Conservation (phyloP, 192 early-diverging fungal species). For the Mortierella antarctica region DNA sequence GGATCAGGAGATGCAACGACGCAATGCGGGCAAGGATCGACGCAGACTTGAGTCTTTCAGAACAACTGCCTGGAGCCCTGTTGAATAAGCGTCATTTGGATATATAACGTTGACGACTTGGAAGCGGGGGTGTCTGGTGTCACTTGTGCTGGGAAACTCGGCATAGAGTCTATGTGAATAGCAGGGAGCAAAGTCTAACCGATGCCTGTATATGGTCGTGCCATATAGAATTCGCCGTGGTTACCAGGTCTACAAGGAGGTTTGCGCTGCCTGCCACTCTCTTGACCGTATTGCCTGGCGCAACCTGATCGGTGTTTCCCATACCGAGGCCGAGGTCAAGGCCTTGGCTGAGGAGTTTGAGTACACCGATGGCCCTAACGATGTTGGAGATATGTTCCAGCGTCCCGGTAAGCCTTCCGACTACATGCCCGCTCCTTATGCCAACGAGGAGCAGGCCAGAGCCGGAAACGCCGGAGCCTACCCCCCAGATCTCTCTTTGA, state of each 20-base stretch:
- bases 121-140: too few species aligned
- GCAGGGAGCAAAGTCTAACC: too few species aligned
- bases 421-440: conserved; percentile 89
- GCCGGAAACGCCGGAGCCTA: conserved; percentile 95
- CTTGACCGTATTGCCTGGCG: conserved; percentile 94
- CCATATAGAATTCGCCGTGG: conserved; percentile 90
- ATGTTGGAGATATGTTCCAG: conserved; percentile 90
- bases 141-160: too few species aligned
- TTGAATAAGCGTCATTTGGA: too few species aligned
- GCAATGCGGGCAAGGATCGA: too few species aligned
- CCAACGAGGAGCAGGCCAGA: conserved; percentile 97
- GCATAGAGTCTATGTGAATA: too few species aligned
- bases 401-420: conserved; percentile 96
- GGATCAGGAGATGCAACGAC: too few species aligned
- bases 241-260: conserved; percentile 98
- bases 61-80: too few species aligned
- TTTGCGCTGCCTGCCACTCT: conserved; percentile 97
- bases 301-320: conserved; percentile 93
- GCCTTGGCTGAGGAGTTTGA: conserved; percentile 91
- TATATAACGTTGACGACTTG: too few species aligned
- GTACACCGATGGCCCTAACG: conserved; percentile 94
- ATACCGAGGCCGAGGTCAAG: conserved; percentile 93
- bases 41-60: too few species aligned
- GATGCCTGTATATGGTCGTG: neutral
- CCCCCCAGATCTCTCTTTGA: conserved; percentile 96